Evolutionary conservation across 495 filamentous ascomycete species (phyloP).

Genomic region (Umbilicaria muhlenbergii): DNA sequence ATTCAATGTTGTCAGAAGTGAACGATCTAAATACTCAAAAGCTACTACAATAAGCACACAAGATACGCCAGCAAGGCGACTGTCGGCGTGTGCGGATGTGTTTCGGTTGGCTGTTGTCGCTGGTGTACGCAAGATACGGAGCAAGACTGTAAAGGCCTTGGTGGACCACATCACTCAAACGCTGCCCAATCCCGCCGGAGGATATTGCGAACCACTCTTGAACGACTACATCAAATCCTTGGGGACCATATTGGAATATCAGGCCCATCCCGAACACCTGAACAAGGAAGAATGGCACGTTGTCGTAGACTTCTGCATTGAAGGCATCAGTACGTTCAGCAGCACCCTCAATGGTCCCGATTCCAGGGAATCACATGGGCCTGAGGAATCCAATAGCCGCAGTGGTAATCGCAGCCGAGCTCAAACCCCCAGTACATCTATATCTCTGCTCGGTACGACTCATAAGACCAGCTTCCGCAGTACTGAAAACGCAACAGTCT

Average conservation of each 20-base stretch:
- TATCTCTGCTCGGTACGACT: too few relatives aligned
- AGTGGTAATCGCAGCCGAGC: slow-evolving; percentile 4
- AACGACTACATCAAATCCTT: slow-evolving; percentile 69
- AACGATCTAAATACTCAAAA: slow-evolving; percentile 47
- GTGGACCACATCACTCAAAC: slow-evolving; percentile 70
- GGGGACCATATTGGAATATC: slow-evolving; percentile 47
- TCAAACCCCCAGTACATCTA: slow-evolving; percentile 1
- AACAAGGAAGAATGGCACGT: slow-evolving; percentile 48
- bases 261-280: slow-evolving; percentile 67
- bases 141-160: slow-evolving; percentile 61
- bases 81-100: slow-evolving; percentile 55
- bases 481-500: neutral
- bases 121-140: slow-evolving; percentile 49
- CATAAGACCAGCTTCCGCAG: too few relatives aligned
- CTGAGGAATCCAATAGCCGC: neutral
- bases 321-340: slow-evolving; percentile 24
- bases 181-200: slow-evolving; percentile 43
- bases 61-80: slow-evolving; percentile 33
- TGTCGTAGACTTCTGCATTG: slow-evolving; percentile 50
- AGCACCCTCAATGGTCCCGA: neutral
- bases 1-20: slow-evolving; percentile 49
- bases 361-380: neutral
- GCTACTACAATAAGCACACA: slow-evolving; percentile 32
- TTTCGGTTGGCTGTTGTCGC: slow-evolving; percentile 55
- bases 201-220: slow-evolving; percentile 55